phyloP scores from a whole-genome alignment of 2,329 filamentous ascomycete genomes.

The Zalaria sp. region DNA sequence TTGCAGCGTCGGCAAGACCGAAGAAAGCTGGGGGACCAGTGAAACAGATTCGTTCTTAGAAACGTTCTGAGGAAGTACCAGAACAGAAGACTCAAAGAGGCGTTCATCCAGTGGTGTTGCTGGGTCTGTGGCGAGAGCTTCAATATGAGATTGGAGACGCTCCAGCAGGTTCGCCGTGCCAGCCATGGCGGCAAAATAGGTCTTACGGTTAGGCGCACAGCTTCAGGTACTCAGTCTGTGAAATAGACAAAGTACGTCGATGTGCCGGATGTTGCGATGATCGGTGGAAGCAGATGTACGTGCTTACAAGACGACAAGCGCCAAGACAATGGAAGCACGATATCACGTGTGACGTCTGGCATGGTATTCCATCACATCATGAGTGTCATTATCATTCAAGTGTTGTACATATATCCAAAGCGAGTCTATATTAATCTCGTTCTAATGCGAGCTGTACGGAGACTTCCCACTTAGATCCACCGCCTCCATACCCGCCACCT shows the following conservation, averaged over 20 bases:
- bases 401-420: background rate
- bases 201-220: too few relatives aligned
- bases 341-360: background rate
- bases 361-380: background rate
- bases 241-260: too few relatives aligned
- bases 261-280: too few relatives aligned
- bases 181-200: background rate
- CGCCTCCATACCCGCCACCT: conserved; percentile 74
- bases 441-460: conserved; percentile 62
- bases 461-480: conserved; percentile 82
- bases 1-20: conserved; percentile 37
- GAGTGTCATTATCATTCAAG: too few relatives aligned
- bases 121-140: conserved; percentile 28
- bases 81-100: conserved; percentile 36
- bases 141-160: conserved; percentile 27
- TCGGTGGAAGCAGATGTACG: too few relatives aligned
- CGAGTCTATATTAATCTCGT: conserved; percentile 17
- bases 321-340: too few relatives aligned
- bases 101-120: conserved; percentile 30
- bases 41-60: conserved; percentile 14
- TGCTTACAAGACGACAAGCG: too few relatives aligned
- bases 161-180: conserved; percentile 1
- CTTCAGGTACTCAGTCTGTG: too few relatives aligned
- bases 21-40: conserved; percentile 32
- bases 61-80: conserved; percentile 27